Base-by-base conservation (phyloP, 2,329 filamentous ascomycete species). In the Fusarium scirpi region DNA sequence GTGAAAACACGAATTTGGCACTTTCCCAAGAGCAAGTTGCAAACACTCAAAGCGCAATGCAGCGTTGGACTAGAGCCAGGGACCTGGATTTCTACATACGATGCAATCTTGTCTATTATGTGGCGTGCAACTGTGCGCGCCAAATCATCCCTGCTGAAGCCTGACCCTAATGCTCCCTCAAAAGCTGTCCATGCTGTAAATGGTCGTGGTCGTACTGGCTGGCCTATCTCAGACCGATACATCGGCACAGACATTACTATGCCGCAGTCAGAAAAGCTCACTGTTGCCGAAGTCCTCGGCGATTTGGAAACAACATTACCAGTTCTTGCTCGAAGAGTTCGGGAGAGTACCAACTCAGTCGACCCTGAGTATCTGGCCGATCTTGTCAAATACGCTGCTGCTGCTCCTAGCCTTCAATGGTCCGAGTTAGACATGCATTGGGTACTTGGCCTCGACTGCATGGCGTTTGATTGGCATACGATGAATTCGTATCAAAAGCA, bases 161-260 rank as follows among this genome's bases (percentile, higher is more conserved):
- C 62, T 2, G 54, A 67, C 5, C 48, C 48, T 0, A 29, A n/a
- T 3, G 18, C 40, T 6, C 47, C 29, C 0, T 70, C 65, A 1
- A 65, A 67, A 8, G 49, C 68, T 11, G 58, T 70, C 18, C 65
- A 70, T 15, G 68, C 68, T 8, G 51, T 70, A 1, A 65, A 70
- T 18, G 60, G 59, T 6, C 62, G 40, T 29, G 66, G 51, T 22
- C 57, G 43, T 4, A 49, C 27, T 15, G 56, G 45, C 8, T 32
- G 40, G 7, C 55, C 68, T 3, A 18, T 66, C 6, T 52, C 65
- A 3, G 58, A 66, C n/a, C 58, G 62, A 9, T 70, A 55, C 20
- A 49, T 67, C 5, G 65, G 62, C 2, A 54, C 54, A 9, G 62
- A 46, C 4, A 62, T 62, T 11, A 53, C 62, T 3, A 41, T 58